Conservation (phyloP, 345 rosid genomes). For the Camelina sativa region DNA sequence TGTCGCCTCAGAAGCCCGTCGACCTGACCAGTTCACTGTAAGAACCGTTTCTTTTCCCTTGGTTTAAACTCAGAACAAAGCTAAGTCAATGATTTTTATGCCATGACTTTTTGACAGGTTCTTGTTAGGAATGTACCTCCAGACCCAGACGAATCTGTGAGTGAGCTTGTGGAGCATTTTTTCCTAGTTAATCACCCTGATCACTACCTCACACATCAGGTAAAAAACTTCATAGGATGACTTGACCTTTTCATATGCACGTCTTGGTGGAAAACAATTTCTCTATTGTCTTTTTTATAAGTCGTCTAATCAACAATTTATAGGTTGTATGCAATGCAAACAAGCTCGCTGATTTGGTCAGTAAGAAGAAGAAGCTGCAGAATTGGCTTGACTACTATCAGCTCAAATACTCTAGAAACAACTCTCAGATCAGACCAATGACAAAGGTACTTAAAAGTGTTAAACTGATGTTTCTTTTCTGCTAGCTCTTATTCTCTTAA, state of each 20-base stretch:
- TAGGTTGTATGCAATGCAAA: constrained; percentile 90
- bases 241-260: constrained; percentile 1
- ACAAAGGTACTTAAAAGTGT: constrained; percentile 60
- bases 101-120: constrained; percentile 49
- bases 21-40: constrained; percentile 93
- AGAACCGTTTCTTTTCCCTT: constrained; percentile 21
- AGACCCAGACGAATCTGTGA: constrained; percentile 74
- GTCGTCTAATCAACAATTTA: constrained; percentile 20
- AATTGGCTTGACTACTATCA: constrained; percentile 92
- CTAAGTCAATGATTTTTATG: neutral
- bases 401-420: constrained; percentile 63
- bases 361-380: constrained; percentile 64
- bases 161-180: constrained; percentile 88
- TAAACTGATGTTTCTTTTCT: neutral
- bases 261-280: neutral
- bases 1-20: constrained; percentile 78
- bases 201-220: constrained; percentile 79
- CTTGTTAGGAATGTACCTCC: constrained; percentile 86
- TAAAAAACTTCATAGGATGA: constrained; percentile 25
- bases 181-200: constrained; percentile 86
- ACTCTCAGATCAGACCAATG: constrained; percentile 51
- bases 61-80: neutral
- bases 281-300: neutral
- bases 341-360: constrained; percentile 78
- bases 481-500: constrained; percentile 16